phyloP scores from a whole-genome alignment of 371 early-diverging fungal species.

The Zychaea mexicana region DNA sequence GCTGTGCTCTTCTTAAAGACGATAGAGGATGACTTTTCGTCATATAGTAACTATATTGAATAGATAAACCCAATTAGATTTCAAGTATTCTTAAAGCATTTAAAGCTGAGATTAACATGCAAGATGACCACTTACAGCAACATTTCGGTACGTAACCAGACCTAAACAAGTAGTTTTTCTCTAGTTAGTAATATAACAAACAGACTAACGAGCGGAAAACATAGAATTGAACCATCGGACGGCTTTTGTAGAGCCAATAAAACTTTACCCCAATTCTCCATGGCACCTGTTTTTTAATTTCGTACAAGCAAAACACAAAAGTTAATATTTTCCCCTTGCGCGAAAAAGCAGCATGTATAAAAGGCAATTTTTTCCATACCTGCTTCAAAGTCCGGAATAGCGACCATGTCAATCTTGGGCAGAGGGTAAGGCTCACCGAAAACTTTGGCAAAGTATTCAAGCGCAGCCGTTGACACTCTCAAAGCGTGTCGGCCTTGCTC shows the following conservation, averaged over 20 bases:
- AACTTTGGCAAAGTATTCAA: slow-evolving; percentile 83
- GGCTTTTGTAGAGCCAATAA: neutral
- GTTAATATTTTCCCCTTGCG: neutral
- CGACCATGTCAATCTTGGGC: slow-evolving; percentile 88
- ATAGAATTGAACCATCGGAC: neutral
- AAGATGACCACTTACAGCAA: slow-evolving; percentile 35
- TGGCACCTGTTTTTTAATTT: slow-evolving; percentile 50
- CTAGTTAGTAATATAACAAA: neutral
- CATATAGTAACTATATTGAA: slow-evolving; percentile 66
- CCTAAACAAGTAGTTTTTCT: slow-evolving; percentile 31
- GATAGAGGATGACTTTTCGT: slow-evolving; percentile 70
- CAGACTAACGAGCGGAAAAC: neutral
- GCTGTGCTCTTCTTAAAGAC: slow-evolving; percentile 78
- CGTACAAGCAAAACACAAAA: neutral
- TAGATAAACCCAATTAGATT: too few relatives aligned
- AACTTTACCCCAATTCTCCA: slow-evolving; percentile 87
- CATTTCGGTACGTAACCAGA: slow-evolving; percentile 85
- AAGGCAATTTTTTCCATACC: slow-evolving; percentile 27
- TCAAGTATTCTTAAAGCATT: too few relatives aligned
- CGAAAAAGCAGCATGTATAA: neutral
- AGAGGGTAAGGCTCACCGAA: slow-evolving; percentile 88
- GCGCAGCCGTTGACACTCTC: slow-evolving; percentile 66
- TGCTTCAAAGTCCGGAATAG: slow-evolving; percentile 89
- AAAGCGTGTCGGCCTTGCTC: slow-evolving; percentile 81
- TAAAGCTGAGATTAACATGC: neutral